Conservation (phyloP, 2,329 filamentous ascomycete species). For the Elsinoe arachidis region DNA sequence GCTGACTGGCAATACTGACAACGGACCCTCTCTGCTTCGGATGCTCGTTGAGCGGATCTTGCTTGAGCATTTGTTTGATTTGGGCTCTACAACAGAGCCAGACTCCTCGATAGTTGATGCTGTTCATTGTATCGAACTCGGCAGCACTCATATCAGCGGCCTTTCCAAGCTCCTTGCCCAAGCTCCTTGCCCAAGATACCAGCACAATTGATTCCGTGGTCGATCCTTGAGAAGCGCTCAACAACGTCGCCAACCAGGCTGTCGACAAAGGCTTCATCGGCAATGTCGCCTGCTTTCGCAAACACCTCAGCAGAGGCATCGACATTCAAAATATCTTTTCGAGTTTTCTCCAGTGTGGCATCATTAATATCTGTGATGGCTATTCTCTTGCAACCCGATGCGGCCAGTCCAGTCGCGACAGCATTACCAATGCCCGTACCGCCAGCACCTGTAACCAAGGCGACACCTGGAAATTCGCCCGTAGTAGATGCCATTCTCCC, state of each 20-base stretch:
- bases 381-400: constrained; percentile 37
- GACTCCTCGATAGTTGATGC: constrained; percentile 37
- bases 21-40: constrained; percentile 20
- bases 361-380: constrained; percentile 34
- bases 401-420: constrained; percentile 37
- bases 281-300: constrained; percentile 29
- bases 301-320: constrained; percentile 22
- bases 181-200: constrained; percentile 34
- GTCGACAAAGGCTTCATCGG: constrained; percentile 29
- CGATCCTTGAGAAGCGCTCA: constrained; percentile 32
- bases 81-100: constrained; percentile 40
- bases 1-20: constrained; percentile 39
- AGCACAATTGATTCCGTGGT: constrained; percentile 42
- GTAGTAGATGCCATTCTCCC: neutral
- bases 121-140: constrained; percentile 38
- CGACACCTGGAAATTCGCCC: constrained; percentile 24
- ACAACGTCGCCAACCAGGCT: constrained; percentile 19
- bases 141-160: constrained; percentile 29
- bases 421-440: constrained; percentile 36
- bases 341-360: constrained; percentile 28
- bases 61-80: constrained; percentile 36
- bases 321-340: constrained; percentile 23
- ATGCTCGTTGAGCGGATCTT: constrained; percentile 29
- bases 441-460: constrained; percentile 27
- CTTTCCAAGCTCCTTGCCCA: constrained; percentile 28